Percentiles rank a stretch among this genome's conserved stretches.
Evolutionary conservation across 2,329 filamentous ascomycete species (phyloP).

Genomic region (Rhexocercosporidium sp.): DNA sequence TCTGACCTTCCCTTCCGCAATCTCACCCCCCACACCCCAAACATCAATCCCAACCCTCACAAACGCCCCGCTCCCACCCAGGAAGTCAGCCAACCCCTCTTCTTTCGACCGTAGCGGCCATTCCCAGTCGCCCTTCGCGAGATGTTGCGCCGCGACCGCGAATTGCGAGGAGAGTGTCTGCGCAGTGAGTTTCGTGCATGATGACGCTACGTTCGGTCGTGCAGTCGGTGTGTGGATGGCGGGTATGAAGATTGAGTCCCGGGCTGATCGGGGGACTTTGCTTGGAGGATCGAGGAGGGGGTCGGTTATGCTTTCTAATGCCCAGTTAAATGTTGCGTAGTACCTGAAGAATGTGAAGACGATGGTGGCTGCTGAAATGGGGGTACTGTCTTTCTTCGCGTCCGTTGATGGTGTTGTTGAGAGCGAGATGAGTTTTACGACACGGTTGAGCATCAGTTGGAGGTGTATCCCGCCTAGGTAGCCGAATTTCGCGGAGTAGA

Average conservation of each 20-base stretch:
- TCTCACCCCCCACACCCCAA: constrained; percentile 23
- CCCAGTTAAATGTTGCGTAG: constrained; percentile 67
- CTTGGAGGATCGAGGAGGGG: constrained; percentile 54
- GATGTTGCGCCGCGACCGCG: constrained; percentile 5
- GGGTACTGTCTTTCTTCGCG: neutral
- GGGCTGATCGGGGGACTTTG: constrained; percentile 56
- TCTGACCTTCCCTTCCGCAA: constrained; percentile 18
- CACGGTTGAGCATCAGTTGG: constrained; percentile 61
- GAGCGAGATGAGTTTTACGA: constrained; percentile 59
- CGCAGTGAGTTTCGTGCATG: constrained; percentile 46
- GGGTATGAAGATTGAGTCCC: constrained; percentile 67
- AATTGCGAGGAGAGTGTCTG: constrained; percentile 22
- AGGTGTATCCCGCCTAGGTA: constrained; percentile 70
- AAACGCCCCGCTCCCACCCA: constrained; percentile 21
- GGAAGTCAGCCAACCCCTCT: constrained; percentile 15
- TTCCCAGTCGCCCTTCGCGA: constrained; percentile 18
- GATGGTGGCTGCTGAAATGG: constrained; percentile 39
- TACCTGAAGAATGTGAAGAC: constrained; percentile 65
- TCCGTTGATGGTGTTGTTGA: neutral
- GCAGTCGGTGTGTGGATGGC: constrained; percentile 66
- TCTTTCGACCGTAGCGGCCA: constrained; percentile 14
- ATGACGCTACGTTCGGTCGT: constrained; percentile 54
- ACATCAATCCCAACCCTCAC: constrained; percentile 21
- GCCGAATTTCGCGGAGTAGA: constrained; percentile 70
- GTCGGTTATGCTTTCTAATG: constrained; percentile 59